phyloP scores from a whole-genome alignment of 768 basidiomycete species.

The Artomyces pyxidatus region DNA sequence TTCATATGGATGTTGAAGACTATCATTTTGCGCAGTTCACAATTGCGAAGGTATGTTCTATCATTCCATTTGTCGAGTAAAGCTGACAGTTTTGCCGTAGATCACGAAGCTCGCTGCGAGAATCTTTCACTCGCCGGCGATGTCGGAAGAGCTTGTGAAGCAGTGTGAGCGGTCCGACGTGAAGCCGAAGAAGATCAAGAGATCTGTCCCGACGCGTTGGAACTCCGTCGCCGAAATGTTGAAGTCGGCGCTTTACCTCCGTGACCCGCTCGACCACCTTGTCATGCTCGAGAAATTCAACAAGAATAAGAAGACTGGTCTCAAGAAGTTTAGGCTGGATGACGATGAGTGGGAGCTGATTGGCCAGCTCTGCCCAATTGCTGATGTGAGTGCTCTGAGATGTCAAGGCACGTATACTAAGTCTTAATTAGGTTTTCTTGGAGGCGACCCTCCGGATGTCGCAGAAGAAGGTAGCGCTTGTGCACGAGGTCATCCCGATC shows the following conservation, averaged over 20 bases:
- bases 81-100: not conserved
- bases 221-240: slow-evolving; percentile 19
- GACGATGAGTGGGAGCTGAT: slow-evolving; percentile 18
- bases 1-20: not conserved
- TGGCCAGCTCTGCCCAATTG: slow-evolving; percentile 11
- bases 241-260: slow-evolving; percentile 11
- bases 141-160: slow-evolving; percentile 6
- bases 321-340: slow-evolving; percentile 11
- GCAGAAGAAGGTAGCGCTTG: too few relatives aligned
- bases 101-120: slow-evolving; percentile 8
- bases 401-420: not conserved
- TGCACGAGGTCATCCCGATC: too few relatives aligned
- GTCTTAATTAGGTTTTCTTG: too few relatives aligned
- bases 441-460: too few relatives aligned
- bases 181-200: slow-evolving; percentile 7
- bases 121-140: slow-evolving; percentile 7
- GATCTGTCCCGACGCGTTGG: slow-evolving; percentile 19
- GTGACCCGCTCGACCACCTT: slow-evolving; percentile 10
- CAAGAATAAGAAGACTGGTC: slow-evolving; percentile 3
- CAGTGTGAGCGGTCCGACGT: not conserved
- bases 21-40: not conserved
- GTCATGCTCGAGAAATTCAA: slow-evolving; percentile 15
- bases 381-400: slow-evolving; percentile 11
- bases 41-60: slow-evolving; percentile 10
- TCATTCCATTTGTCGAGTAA: not conserved